Base-by-base conservation (phyloP, 2,329 filamentous ascomycete species). In the Ophidiomyces ophidiicola region DNA sequence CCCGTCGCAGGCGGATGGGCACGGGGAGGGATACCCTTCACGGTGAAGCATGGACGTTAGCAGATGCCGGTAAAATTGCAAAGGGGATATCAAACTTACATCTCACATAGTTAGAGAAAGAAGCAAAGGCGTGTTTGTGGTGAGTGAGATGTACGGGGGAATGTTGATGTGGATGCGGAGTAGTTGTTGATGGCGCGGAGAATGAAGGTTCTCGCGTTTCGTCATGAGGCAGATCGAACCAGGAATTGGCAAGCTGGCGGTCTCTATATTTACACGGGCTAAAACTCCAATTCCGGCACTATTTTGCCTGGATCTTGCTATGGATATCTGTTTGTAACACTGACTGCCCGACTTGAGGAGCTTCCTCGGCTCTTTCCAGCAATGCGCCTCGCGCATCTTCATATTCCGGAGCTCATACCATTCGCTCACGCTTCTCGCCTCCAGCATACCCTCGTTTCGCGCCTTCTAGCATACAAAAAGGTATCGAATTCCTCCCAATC, bases 1-100 rank as follows among this genome's bases (percentile, higher is more conserved):
- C 85, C 50, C 85, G 79, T 48, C 85, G 80, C 31, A 92, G 69
- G 51, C 85, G 81, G 57, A 78, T 74, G 41, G 78, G 73, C 42
- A 82, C 73, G 29, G 48, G 35, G 37, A 50, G 41, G 23, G 50
- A 46, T 42, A 48, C 45, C 51, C 51, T 53, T 17, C 17, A 25
- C 17, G 26, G 8, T n/a, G n/a, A 31, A 10, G 38, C n/a, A n/a
- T 8, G 14, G 15, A 3, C 6, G 21, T 39, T 33, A 39, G 37
- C 14, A 21, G 4, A 6, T n/a, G n/a, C n/a, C n/a, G n/a, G n/a
- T n/a, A n/a, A n/a, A n/a, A n/a, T n/a, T n/a, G n/a, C n/a, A 15
- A 32, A 10, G n/a, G 18, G 18, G 31, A 26, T 11, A 15, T 14
- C 8, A 19, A 24, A 21, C 43, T 36, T 33, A 33, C 43, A 45